Base-by-base conservation (phyloP, 2,329 filamentous ascomycete genomes). In the Mycogone perniciosa region DNA sequence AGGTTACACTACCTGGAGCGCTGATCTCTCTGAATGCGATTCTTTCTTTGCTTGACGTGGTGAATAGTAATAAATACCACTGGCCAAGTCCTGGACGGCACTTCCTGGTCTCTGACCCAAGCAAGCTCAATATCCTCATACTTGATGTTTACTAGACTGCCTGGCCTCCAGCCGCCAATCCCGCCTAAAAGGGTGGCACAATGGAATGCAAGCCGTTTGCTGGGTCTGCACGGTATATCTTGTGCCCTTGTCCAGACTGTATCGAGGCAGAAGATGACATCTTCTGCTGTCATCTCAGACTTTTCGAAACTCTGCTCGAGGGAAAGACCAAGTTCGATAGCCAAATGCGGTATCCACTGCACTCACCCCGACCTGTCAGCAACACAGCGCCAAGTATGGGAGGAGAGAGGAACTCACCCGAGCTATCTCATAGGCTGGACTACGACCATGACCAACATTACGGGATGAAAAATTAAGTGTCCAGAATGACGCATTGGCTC, bases 341-440 rank as follows among this genome's bases (percentile, higher is more conserved):
- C 30, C 10, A 45, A 35, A 30, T 33, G 20, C n/a, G 29, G 43
- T 20, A 45, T 45, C 29, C 29, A 45, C 43, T 45, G n/a, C 27
- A 45, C 3, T 45, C 8, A 8, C 7, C 34, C 5, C n/a, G 7
- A 6, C 11, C 20, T 20, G n/a, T 45, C 27, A 45, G 43, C 20
- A 11, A 45, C 5, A 33, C 34, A 10, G 11, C n/a, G 31, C 27
- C 4, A 10, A 8, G 26, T 27, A 34, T 20, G 7, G 27, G 31
- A 35, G 31, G 43, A 9, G 31, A 9, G n/a, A 35, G 11, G 43
- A 31, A 45, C 43, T 26, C 31, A 34, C 43, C 7, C 20, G 29
- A 45, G 30, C 43, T 33, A 45, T 34, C 29, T 45, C 29, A 35
- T 45, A 45, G 27, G 43, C 34, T 27, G 29, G 43, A 34, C 43